Evolutionary conservation across 2,329 filamentous ascomycete species (phyloP), one percentile per base, ranked within the genome.

Genomic region (Bipolaris zeicola): DNA sequence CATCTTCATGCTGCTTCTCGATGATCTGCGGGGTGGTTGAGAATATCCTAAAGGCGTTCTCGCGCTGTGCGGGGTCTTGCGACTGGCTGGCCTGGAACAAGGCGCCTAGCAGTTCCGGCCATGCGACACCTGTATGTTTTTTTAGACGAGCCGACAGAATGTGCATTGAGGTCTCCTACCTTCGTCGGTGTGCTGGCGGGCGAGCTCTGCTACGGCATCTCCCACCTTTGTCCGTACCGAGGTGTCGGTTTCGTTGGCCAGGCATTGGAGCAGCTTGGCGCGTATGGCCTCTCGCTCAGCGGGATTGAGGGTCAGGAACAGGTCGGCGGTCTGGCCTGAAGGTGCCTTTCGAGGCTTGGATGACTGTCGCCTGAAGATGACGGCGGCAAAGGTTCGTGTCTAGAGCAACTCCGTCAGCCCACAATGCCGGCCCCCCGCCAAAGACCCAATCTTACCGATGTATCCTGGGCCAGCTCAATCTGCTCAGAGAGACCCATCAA

Each of bases 401-500:
- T 96, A 71, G 7, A 13, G 34, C 47, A 26, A 16, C 31, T 26
- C 14, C 37, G 51, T 67, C 28, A 58, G 60, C 39, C 20, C 18
- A 31, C 13, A 14, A 26, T n/a, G 39, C 22, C 28, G 26, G 22
- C 39, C 36, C 44, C 14, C 26, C 33, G 33, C 42, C 11, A 22
- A n/a, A 18, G 14, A 13, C 3, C 20, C 14, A 22, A 57, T 20
- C 44, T 78, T 83, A 95, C 91, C 57, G 85, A 82, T 66, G 86
- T 81, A 72, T 94, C 88, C 66, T 86, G 85, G n/a, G 90, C 87
- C 63, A 85, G 87, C 71, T 91, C 87, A 67, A 96, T 88, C 79
- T 98, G 94, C 80, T 98, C 95, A 38, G 90, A 93, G 68, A 99
- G 81, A 64, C 93, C 95, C 89, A 98, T 95, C 74, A 99, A 81